A percentile compares a stretch with the other conserved stretches of the same genome.
These are phyloP conservation scores for Cladosporium colombiae DNA, from an alignment of 2,329 filamentous ascomycete species.

Conservation along the genomic window DNA sequence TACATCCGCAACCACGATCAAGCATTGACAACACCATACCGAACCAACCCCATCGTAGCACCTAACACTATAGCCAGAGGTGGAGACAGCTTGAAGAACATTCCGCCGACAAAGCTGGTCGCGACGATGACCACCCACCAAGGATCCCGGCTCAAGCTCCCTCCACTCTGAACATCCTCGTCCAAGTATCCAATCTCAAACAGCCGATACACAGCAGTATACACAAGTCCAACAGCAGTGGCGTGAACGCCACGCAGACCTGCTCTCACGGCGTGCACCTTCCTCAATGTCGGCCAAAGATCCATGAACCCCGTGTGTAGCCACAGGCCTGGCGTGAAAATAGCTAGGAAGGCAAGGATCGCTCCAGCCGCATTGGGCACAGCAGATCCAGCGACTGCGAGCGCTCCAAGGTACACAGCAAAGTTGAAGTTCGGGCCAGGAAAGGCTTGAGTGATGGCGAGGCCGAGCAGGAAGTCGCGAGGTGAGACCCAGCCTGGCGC, in stretches of 20 bases:
- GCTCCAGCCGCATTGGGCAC: conserved; percentile 39
- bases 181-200: conserved; percentile 49
- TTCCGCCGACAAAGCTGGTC: conserved; percentile 43
- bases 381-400: conserved; percentile 37
- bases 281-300: conserved; percentile 42
- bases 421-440: conserved; percentile 65
- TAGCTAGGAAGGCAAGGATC: conserved; percentile 40
- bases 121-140: conserved; percentile 50
- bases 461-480: conserved; percentile 70
- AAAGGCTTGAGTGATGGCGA: conserved; percentile 71
- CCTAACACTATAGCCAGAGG: conserved; percentile 44
- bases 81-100: conserved; percentile 44
- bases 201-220: conserved; percentile 47
- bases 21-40: conserved; percentile 41
- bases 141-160: conserved; percentile 42
- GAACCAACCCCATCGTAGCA: conserved; percentile 41
- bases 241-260: conserved; percentile 45
- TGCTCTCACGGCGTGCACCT: conserved; percentile 38
- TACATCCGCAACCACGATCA: neutral
- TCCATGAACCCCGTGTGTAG: conserved; percentile 41
- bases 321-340: conserved; percentile 44
- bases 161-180: conserved; percentile 38
- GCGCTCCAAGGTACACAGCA: conserved; percentile 44
- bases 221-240: conserved; percentile 46
- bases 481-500: conserved; percentile 68